These are phyloP conservation scores for Zoysia japonica DNA, from an alignment of 176 grass and related monocot species.

Conservation along the genomic window DNA sequence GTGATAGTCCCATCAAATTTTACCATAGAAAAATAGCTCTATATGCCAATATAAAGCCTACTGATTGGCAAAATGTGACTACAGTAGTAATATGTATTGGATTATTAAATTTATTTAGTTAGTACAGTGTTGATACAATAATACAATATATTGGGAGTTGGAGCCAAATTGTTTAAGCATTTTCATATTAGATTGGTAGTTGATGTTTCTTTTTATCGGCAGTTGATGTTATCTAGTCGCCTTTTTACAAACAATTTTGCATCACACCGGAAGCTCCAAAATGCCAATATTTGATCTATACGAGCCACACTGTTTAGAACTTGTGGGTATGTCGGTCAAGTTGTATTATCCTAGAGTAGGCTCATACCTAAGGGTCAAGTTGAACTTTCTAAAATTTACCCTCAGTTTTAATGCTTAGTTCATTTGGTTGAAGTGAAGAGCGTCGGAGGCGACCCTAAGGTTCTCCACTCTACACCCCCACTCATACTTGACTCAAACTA, in stretches of 20 bases:
- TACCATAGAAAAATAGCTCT: constrained; percentile 14
- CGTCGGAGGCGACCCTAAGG: no score
- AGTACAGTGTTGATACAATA: not conserved
- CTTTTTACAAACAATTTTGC: not conserved
- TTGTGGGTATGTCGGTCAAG: not conserved
- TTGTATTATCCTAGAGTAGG: not conserved
- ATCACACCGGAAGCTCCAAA: constrained; percentile 1
- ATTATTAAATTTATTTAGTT: constrained; percentile 6
- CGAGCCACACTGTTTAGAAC: not conserved
- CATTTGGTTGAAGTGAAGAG: no score
- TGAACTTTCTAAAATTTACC: no score
- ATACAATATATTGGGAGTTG: not conserved
- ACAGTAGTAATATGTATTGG: not conserved
- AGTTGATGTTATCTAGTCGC: constrained; percentile 4
- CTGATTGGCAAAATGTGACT: not conserved
- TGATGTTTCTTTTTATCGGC: not conserved
- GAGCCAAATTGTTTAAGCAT: not conserved
- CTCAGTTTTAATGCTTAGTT: no score
- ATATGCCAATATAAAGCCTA: constrained; percentile 1
- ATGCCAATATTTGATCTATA: not conserved
- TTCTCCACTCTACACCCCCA: no score
- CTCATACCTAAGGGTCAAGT: not conserved
- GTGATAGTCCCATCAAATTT: not conserved
- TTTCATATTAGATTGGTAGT: not conserved
- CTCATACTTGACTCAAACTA: not conserved